A percentile compares a stretch with the other conserved stretches of the same genome.
Evolutionary conservation across 768 basidiomycete genomes (phyloP).

Genomic region (Polyporus arcularius): DNA sequence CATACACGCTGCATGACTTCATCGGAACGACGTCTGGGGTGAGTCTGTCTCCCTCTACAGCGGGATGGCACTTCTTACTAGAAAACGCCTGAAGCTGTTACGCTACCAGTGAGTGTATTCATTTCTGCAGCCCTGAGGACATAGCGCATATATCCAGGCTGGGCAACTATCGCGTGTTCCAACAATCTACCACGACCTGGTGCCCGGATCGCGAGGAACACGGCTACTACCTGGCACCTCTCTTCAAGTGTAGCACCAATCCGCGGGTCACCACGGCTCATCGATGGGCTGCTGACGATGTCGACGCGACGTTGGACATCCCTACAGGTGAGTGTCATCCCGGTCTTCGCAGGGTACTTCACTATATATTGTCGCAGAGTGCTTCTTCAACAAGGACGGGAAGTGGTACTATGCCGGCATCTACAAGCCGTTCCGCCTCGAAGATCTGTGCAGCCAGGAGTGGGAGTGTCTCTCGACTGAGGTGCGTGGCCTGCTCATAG

Average conservation of each 20-base stretch:
- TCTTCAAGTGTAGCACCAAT: constrained; percentile 79
- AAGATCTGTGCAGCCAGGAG: constrained; percentile 65
- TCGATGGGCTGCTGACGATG: constrained; percentile 69
- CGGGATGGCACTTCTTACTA: neutral
- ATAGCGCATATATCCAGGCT: constrained; percentile 44
- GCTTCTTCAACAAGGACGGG: constrained; percentile 79
- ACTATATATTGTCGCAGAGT: constrained; percentile 46
- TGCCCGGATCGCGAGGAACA: constrained; percentile 83
- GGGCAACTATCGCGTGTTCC: constrained; percentile 65
- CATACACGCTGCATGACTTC: constrained; percentile 71
- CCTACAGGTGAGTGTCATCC: constrained; percentile 54
- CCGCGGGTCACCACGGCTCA: constrained; percentile 77
- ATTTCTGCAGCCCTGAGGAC: neutral
- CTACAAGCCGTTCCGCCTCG: constrained; percentile 67
- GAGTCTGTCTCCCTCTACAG: constrained; percentile 27
- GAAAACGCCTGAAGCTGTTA: constrained; percentile 44
- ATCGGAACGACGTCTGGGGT: constrained; percentile 59
- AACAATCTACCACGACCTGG: constrained; percentile 71
- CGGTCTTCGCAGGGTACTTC: neutral
- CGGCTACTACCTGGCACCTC: constrained; percentile 71
- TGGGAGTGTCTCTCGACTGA: constrained; percentile 68
- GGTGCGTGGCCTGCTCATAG: constrained; percentile 36
- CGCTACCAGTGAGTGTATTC: constrained; percentile 51
- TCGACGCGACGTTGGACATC: constrained; percentile 56
- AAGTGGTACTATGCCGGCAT: constrained; percentile 86